Base-by-base conservation (phyloP, 1,139 yeast genomes). In the Kodamaea sp. region DNA sequence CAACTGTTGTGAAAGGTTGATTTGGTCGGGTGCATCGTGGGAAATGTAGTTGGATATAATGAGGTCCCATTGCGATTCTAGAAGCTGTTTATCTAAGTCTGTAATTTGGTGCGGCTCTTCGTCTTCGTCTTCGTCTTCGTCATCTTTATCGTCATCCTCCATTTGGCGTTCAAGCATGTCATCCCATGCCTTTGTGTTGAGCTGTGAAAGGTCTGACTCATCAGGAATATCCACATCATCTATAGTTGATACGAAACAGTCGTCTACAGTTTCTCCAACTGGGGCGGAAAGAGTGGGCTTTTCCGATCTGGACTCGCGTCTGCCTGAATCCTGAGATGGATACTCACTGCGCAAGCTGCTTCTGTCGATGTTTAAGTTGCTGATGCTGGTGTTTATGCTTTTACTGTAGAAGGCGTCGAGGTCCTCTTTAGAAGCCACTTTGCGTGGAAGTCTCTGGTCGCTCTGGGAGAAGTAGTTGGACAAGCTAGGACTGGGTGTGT, bases 11-110 rank as follows among this genome's bases (percentile, higher is more conserved):
- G 76, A 66, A 9, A 73, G 47, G 44, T 73, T 73, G 37, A 73
- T 66, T 48, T 73, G 77, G 28, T 56, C 61, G 4, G 70, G 72
- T 0, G 78, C 60, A 40, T 71, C 64, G 18, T 55, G 22, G 13
- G 31, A 41, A 14, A 67, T 53, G 41, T 57, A 66, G 23, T 42
- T 53, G 24, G 46, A 40, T 27, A 66, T 41, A 21, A 67, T 61
- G 34, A 37, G 39, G 24, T 52, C 39, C 73, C 73, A 67, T 37
- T 59, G 63, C 9, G 45, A 35, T 10, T 32, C 34, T 15, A 59
- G 44, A 7, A 44, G 19, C 3, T 48, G 43, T 5, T 35, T 31
- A 22, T 54, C 57, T 12, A 29, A 24, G 18, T 43, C 47, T 14
- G 34, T 31, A 16, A 37, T 26, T 16, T 32, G 35, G 4, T 32